A percentile compares a stretch with the other conserved stretches of the same genome.
These are phyloP conservation scores for Orychophragmus violaceus DNA, from an alignment of 345 rosid genomes.

Conservation along the genomic window DNA sequence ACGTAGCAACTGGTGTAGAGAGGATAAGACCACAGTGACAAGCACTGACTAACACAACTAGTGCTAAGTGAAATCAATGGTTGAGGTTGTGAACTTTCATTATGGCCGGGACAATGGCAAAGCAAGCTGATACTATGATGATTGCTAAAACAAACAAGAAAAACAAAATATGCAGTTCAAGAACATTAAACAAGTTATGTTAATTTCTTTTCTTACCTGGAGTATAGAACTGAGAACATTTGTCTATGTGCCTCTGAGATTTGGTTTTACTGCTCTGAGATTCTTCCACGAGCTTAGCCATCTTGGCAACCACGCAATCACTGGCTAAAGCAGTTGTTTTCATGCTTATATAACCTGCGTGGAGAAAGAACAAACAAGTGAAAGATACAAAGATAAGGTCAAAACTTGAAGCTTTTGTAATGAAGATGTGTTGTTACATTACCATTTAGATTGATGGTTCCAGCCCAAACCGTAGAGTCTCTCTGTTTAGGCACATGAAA, in stretches of 20 bases:
- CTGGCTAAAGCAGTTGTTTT: too few species aligned
- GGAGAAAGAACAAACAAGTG: background rate
- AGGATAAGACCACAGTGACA: constrained; percentile 82
- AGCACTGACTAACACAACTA: too few species aligned
- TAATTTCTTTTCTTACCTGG: constrained; percentile 17
- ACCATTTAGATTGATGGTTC: constrained; percentile 69
- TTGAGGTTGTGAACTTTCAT: constrained; percentile 32
- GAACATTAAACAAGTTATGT: background rate
- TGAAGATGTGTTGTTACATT: constrained; percentile 19
- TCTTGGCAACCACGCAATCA: too few species aligned
- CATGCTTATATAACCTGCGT: constrained; percentile 55
- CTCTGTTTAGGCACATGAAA: constrained; percentile 81
- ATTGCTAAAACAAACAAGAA: constrained; percentile 42
- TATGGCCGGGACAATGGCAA: constrained; percentile 56
- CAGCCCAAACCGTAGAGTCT: too few species aligned
- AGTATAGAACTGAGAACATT: too few species aligned
- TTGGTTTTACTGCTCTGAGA: too few species aligned
- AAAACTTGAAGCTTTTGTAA: background rate
- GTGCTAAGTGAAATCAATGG: too few species aligned
- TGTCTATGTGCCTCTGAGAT: too few species aligned
- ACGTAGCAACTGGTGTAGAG: constrained; percentile 88
- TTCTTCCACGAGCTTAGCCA: too few species aligned
- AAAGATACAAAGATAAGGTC: background rate
- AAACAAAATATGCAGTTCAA: background rate
- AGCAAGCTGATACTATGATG: constrained; percentile 40